Base-by-base conservation (phyloP, 805 yeast species). In the Wickerhamomyces rabaulensis region DNA sequence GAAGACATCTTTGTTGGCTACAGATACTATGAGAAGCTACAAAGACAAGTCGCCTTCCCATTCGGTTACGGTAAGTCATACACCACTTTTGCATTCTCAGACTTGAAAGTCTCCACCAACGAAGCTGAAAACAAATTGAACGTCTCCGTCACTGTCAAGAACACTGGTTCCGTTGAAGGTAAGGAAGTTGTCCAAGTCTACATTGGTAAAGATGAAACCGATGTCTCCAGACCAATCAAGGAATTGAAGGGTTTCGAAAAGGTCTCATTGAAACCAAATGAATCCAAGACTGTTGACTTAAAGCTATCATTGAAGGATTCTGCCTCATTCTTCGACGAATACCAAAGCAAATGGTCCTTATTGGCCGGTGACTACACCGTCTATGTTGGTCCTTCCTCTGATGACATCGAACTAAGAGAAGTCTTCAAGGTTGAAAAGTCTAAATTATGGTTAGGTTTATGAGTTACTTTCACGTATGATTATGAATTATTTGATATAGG, bases 1-100 rank as follows among this genome's bases (percentile, higher is more conserved):
- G 88, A 82, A 60, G 85, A 80, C 56, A 75, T 82, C 40, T 81
- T 70, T 59, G 77, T 81, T 44, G 87, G 87, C 19, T 80, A 82
- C 67, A 67, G 79, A 49, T 78, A 65, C 65, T 82, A 78, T 61
- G 86, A 82, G 55, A 75, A 75, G 61, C 58, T 66, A 33, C 69
- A 73, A 51, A 64, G 61, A 38, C 68, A 69, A 23, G 79, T 76
- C 6, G 66, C 74, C 42, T 81, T 73, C 68, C 81, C 85, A 39
- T 82, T 82, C 61, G 87, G 87, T 5, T 70, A 62, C 54, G 87
- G 87, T 41, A 69, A 80, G 50, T 80, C 87, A 2, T 82, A 80
- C 65, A 74, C 85, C 19, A 52, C 69, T 0, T 82, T 80, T 55
- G 65, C 61, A 27, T 60, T 75, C 49, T 46, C 63, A 8, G 62